Conservation (phyloP, 2,329 filamentous ascomycete genomes). For the Botrytis fragariae region DNA sequence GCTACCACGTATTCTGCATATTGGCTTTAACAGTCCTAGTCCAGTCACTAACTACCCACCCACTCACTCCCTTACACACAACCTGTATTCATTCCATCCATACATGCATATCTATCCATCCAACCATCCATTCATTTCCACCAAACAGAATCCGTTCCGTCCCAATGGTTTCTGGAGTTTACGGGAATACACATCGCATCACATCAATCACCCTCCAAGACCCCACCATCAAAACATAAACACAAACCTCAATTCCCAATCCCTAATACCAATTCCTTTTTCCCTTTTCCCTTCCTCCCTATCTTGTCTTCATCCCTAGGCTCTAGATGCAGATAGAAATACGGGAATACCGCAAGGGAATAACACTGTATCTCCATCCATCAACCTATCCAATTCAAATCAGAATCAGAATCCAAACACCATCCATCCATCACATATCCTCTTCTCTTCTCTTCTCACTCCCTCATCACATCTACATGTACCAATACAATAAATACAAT, state of each 20-base stretch:
- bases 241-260: no score
- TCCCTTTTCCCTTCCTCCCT: no score
- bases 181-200: not conserved
- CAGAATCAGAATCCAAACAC: no score
- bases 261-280: no score
- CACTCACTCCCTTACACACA: not conserved
- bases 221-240: no score
- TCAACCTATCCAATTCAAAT: not conserved
- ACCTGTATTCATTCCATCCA: not conserved
- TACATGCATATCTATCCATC: not conserved
- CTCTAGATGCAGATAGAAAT: no score
- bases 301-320: no score
- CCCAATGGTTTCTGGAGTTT: not conserved
- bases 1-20: constrained; percentile 6
- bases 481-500: not conserved
- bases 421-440: not conserved
- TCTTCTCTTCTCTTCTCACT: no score
- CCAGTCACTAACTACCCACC: not conserved
- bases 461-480: no score
- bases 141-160: not conserved
- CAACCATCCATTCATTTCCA: not conserved
- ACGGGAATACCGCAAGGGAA: not conserved
- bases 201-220: no score
- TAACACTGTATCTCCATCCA: not conserved
- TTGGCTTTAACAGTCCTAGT: not conserved